These are phyloP conservation scores for Pythium aquatile DNA, from an alignment of 352 stramenopile species.

Conservation along the genomic window DNA sequence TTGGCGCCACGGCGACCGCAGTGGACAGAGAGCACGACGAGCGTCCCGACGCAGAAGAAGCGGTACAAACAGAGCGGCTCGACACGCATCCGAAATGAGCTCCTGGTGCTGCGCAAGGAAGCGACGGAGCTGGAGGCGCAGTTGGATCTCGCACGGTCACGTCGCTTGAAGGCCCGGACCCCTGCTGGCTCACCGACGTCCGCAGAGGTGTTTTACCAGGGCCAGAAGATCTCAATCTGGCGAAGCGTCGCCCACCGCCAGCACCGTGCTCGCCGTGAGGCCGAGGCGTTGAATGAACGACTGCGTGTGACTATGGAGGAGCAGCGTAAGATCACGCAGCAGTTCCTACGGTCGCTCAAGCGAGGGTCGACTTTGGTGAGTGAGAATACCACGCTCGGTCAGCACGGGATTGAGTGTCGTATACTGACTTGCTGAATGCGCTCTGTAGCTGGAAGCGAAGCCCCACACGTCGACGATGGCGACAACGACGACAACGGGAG, in stretches of 20 bases:
- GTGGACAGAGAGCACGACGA: background rate
- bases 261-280: background rate
- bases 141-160: background rate
- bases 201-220: background rate
- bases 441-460: background rate
- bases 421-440: background rate
- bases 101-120: background rate
- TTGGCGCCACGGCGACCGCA: background rate
- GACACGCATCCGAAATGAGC: slow-evolving; percentile 1
- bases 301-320: slow-evolving; percentile 7
- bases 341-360: slow-evolving; percentile 9
- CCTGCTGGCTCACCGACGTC: background rate
- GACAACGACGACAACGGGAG: background rate
- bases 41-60: background rate
- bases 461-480: background rate
- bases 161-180: background rate
- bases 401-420: background rate
- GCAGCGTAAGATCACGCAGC: slow-evolving; percentile 11
- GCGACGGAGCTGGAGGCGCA: slow-evolving; percentile 1
- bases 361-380: slow-evolving; percentile 10
- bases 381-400: background rate
- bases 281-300: slow-evolving; percentile 5
- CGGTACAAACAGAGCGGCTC: slow-evolving; percentile 11
- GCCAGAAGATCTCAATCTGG: slow-evolving; percentile 13
- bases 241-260: slow-evolving; percentile 14